Evolutionary conservation across 2,329 filamentous ascomycete species (phyloP).

Genomic region (Exophiala sideris): DNA sequence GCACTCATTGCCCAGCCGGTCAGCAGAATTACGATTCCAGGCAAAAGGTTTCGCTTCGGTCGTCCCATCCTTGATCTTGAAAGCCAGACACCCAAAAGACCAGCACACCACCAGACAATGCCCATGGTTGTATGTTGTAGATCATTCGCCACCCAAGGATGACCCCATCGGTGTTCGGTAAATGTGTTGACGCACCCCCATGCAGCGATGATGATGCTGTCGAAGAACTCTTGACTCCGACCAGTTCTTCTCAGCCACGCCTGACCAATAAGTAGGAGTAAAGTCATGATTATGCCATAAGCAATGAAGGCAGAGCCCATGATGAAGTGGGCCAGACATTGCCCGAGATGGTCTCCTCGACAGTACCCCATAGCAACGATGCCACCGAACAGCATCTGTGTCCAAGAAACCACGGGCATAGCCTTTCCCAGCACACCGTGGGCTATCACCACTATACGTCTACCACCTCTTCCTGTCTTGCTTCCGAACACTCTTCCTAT

Average conservation of each 20-base stretch:
- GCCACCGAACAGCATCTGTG: conserved; percentile 92
- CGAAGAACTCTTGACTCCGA: conserved; percentile 94
- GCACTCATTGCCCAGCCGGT: conserved; percentile 95
- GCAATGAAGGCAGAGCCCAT: conserved; percentile 97
- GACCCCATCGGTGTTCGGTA: conserved; percentile 93
- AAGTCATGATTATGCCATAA: conserved; percentile 83
- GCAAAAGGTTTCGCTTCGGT: conserved; percentile 89
- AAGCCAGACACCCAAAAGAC: conserved; percentile 87
- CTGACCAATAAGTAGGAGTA: conserved; percentile 84
- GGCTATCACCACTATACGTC: conserved; percentile 65
- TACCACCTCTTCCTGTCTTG: conserved; percentile 31
- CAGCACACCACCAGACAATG: conserved; percentile 97
- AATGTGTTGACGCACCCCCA: conserved; percentile 99
- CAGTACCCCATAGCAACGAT: conserved; percentile 93
- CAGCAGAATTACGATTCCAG: conserved; percentile 82
- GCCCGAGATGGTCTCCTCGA: conserved; percentile 82
- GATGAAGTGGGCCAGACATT: conserved; percentile 95
- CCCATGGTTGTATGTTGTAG: conserved; percentile 99
- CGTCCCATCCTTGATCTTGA: conserved; percentile 77
- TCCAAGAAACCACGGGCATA: conserved; percentile 83
- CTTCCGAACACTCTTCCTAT: conserved; percentile 62
- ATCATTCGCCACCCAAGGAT: conserved; percentile 85
- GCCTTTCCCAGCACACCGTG: conserved; percentile 83
- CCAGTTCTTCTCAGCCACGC: conserved; percentile 77
- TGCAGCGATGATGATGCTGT: conserved; percentile 81